Evolutionary conservation across 2,329 filamentous ascomycete genomes (phyloP), one percentile per base, ranked within the genome.

Genomic region (Colletotrichum sidae): DNA sequence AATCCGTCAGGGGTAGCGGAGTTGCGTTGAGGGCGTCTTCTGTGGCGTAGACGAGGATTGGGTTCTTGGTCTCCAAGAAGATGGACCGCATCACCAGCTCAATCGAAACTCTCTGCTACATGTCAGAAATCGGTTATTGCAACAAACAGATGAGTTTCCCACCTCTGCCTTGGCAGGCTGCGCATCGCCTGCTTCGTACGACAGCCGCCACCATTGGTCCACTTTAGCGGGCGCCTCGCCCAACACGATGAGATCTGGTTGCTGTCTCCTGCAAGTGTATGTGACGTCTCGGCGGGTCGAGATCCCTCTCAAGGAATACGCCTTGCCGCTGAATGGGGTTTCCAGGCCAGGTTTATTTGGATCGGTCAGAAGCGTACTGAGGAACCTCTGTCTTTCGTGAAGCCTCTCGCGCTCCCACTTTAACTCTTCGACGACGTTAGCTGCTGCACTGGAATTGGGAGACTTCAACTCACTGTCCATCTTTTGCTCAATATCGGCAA

Each of bases 121-220:
- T 42, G 64, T 77, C 60, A 73, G 64, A 17, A 53, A 15, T 9
- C 11, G 44, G 5, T 41, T 8, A 45, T 12, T 35, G 25, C 9
- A 13, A n/a, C 34, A 11, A 46, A 37, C 15, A 45, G 25, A 12
- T 15, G 45, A 37, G n/a, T 6, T 5, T 50, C 77, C 55, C 78
- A 86, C 85, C 80, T 86, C 82, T 13, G 82, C 76, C 68, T 77
- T 80, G 35, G 83, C 76, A n/a, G 83, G 81, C 52, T 78, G 75
- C 6, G 76, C 69, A 10, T 79, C 78, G 13, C 74, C 70, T 11
- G 76, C 71, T 25, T 73, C 72, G 67, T 82, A 85, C 41, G 80
- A 76, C 50, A 88, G 75, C 68, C 81, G 81, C 86, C 86, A 88
- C 86, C 86, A 88, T 70, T 87, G 85, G 56, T 86, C 84, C 13